Evolutionary conservation across 2,329 filamentous ascomycete species (phyloP).

Genomic region (Stemphylium lycopersici): DNA sequence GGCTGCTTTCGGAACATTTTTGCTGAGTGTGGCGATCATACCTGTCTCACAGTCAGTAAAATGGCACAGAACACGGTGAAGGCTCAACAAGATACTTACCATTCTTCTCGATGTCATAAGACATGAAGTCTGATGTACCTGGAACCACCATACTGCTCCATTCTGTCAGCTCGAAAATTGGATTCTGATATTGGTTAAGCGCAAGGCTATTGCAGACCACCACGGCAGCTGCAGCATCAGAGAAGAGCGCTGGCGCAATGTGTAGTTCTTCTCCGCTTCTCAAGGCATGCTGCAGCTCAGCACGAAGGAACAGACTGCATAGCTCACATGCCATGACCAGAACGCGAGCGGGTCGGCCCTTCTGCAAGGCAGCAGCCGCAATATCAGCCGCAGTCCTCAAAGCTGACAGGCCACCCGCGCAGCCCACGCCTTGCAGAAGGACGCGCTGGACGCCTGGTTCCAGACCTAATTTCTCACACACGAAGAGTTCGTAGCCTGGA

Average conservation of each 20-base stretch:
- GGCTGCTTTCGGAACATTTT: slow-evolving; percentile 27
- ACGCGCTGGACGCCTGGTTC: slow-evolving; percentile 38
- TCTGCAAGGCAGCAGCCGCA: slow-evolving; percentile 66
- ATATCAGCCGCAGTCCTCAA: slow-evolving; percentile 64
- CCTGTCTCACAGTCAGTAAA: slow-evolving; percentile 7
- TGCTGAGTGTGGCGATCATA: slow-evolving; percentile 30
- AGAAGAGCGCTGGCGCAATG: slow-evolving; percentile 71
- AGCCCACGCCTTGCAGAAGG: slow-evolving; percentile 48
- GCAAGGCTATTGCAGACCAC: slow-evolving; percentile 70
- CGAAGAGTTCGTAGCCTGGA: slow-evolving; percentile 49
- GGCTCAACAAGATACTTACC: slow-evolving; percentile 51
- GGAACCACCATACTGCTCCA: slow-evolving; percentile 70
- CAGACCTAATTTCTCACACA: slow-evolving; percentile 42
- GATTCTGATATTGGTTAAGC: slow-evolving; percentile 36
- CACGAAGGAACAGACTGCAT: slow-evolving; percentile 61
- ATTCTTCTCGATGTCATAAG: slow-evolving; percentile 68
- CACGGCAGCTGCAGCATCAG: slow-evolving; percentile 71
- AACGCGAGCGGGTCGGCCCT: slow-evolving; percentile 65
- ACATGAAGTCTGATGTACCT: slow-evolving; percentile 66
- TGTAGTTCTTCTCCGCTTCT: slow-evolving; percentile 58
- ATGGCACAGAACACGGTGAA: too few relatives aligned
- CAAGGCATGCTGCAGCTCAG: slow-evolving; percentile 68
- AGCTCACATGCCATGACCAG: slow-evolving; percentile 69
- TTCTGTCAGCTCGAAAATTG: slow-evolving; percentile 65
- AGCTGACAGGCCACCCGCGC: slow-evolving; percentile 48